phyloP scores from a whole-genome alignment of 371 early-diverging fungal species.

The Synchytrium microbalum region DNA sequence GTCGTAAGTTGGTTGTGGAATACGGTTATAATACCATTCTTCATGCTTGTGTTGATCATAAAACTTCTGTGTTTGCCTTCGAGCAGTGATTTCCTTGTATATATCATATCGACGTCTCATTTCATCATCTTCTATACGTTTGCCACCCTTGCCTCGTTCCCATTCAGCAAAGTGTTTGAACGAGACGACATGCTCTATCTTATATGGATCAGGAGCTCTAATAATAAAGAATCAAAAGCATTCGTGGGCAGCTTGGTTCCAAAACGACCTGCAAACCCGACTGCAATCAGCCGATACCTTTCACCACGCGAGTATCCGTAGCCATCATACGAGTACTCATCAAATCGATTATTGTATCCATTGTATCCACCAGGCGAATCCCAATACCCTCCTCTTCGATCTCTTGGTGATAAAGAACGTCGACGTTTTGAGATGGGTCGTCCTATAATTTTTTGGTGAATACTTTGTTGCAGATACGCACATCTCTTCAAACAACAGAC shows the following conservation, averaged over 20 bases:
- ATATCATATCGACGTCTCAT: conserved; percentile 64
- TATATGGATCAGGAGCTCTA: conserved; percentile 51
- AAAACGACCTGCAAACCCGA: neutral
- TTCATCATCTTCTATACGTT: conserved; percentile 68
- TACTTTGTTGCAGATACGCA: neutral
- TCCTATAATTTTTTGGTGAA: neutral
- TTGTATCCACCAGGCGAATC: too few species aligned
- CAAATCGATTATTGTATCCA: too few species aligned
- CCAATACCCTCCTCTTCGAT: neutral
- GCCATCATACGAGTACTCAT: too few species aligned
- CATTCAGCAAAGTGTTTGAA: conserved; percentile 74
- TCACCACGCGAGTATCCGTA: neutral
- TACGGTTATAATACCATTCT: conserved; percentile 55
- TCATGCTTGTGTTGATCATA: conserved; percentile 70
- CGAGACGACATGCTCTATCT: conserved; percentile 68
- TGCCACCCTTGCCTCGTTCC: conserved; percentile 31
- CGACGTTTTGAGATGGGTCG: neutral
- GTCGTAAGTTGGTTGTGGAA: neutral
- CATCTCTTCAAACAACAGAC: too few species aligned
- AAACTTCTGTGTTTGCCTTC: conserved; percentile 59
- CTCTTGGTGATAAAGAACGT: neutral
- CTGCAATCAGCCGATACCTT: neutral
- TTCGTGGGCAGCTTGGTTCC: too few species aligned
- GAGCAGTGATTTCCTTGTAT: conserved; percentile 69
- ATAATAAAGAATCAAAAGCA: too few species aligned